Conservation (phyloP, 2,329 filamentous ascomycete species). For the Talaromyces verruculosus region DNA sequence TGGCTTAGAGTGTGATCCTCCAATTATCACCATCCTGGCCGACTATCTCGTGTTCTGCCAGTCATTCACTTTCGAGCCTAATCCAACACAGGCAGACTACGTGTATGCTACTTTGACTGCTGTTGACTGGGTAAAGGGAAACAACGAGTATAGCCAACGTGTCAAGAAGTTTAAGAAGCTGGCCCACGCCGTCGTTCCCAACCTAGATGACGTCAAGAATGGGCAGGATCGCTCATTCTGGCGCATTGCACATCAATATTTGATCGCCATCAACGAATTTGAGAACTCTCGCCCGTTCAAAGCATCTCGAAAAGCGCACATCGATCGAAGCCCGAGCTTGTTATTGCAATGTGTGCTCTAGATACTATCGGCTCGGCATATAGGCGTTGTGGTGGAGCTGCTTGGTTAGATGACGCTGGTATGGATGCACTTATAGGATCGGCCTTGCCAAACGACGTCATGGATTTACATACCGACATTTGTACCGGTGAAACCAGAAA, state of each 20-base stretch:
- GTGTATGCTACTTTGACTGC: slow-evolving; percentile 10
- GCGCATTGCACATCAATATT: slow-evolving; percentile 7
- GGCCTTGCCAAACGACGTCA: slow-evolving; percentile 9
- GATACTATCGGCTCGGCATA: slow-evolving; percentile 11
- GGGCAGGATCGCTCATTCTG: slow-evolving; percentile 14
- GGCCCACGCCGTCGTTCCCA: not conserved
- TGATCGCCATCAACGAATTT: slow-evolving; percentile 4
- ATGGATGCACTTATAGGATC: slow-evolving; percentile 11
- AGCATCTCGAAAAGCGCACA: slow-evolving; percentile 3
- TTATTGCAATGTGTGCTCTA: not conserved
- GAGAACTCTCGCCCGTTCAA: not conserved
- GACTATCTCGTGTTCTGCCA: slow-evolving; percentile 7
- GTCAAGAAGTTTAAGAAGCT: not conserved
- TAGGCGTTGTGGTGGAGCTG: slow-evolving; percentile 7
- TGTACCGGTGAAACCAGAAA: slow-evolving; percentile 7
- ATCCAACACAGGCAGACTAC: slow-evolving; percentile 4
- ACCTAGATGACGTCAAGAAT: not conserved
- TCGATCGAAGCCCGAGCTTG: not conserved
- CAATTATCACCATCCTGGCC: not conserved
- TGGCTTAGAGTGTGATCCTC: not conserved
- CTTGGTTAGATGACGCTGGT: slow-evolving; percentile 10
- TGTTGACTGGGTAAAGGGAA: slow-evolving; percentile 6
- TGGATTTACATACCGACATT: slow-evolving; percentile 15
- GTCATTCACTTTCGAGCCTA: slow-evolving; percentile 5
- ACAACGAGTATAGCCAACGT: not conserved